A percentile compares a stretch with the other conserved stretches of the same genome.
These are phyloP conservation scores for Dissophora ornata DNA, from an alignment of 192 early-diverging fungal species.

Conservation along the genomic window DNA sequence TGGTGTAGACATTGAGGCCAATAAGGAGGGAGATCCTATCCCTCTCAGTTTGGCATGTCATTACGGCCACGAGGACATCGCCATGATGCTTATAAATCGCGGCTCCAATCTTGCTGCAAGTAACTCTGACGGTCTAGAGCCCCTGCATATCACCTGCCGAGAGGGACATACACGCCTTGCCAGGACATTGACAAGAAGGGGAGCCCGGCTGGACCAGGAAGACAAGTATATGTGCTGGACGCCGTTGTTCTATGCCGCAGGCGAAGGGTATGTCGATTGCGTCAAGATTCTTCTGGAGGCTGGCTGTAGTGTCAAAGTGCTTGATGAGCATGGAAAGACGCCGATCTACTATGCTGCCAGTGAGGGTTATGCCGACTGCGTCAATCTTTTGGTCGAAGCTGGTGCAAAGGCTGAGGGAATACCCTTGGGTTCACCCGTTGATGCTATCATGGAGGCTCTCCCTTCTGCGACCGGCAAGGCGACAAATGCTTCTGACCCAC, in stretches of 20 bases:
- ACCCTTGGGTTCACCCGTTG: slow-evolving; percentile 3
- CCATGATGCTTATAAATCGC: slow-evolving; percentile 76
- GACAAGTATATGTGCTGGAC: slow-evolving; percentile 97
- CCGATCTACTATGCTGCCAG: slow-evolving; percentile 92
- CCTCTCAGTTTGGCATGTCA: slow-evolving; percentile 91
- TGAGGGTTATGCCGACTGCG: slow-evolving; percentile 89
- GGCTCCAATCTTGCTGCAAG: slow-evolving; percentile 76
- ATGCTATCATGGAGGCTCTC: slow-evolving; percentile 22
- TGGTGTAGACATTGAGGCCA: slow-evolving; percentile 72
- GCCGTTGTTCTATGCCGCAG: slow-evolving; percentile 93
- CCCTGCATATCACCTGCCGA: slow-evolving; percentile 89
- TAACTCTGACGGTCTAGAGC: slow-evolving; percentile 86
- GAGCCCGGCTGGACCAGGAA: slow-evolving; percentile 74
- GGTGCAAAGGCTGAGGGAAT: slow-evolving; percentile 52
- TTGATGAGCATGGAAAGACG: slow-evolving; percentile 86
- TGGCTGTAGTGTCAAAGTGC: slow-evolving; percentile 74
- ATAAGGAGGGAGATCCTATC: slow-evolving; percentile 67
- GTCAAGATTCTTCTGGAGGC: slow-evolving; percentile 84
- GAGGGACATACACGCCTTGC: slow-evolving; percentile 82
- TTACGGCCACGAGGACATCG: slow-evolving; percentile 90
- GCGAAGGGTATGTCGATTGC: slow-evolving; percentile 89
- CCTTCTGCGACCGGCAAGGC: neutral
- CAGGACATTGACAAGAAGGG: slow-evolving; percentile 76
- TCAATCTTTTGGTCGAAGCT: slow-evolving; percentile 78
- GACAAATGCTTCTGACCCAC: too few species aligned